These are phyloP conservation scores for Fraxinus dipetala DNA, from an alignment of 305 asterid species.

Conservation along the genomic window DNA sequence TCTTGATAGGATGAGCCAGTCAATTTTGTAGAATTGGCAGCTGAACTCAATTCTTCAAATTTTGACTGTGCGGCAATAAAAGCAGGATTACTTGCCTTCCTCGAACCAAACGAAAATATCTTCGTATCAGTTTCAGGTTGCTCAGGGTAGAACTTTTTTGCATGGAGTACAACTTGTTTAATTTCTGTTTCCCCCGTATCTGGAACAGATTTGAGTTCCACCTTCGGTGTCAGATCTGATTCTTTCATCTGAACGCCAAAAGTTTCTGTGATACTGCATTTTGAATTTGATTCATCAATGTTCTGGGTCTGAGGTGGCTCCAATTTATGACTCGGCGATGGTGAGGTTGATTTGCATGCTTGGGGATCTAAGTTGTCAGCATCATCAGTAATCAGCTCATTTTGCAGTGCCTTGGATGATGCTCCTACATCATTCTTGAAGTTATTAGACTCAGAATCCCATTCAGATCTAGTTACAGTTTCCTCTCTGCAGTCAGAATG, in stretches of 20 bases:
- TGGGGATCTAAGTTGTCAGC: slow-evolving; percentile 35
- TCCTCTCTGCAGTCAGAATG: slow-evolving; percentile 36
- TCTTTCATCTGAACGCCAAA: slow-evolving; percentile 33
- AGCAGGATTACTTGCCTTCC: slow-evolving; percentile 74
- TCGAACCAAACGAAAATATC: slow-evolving; percentile 37
- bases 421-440: slow-evolving; percentile 27
- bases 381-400: slow-evolving; percentile 39
- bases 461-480: slow-evolving; percentile 30
- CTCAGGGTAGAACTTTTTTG: slow-evolving; percentile 26
- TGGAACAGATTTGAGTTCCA: slow-evolving; percentile 32
- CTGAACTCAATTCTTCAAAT: slow-evolving; percentile 65
- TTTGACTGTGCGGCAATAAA: slow-evolving; percentile 86
- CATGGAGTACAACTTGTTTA: slow-evolving; percentile 31
- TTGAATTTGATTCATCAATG: slow-evolving; percentile 31
- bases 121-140: slow-evolving; percentile 49
- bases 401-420: slow-evolving; percentile 39
- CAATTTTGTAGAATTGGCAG: slow-evolving; percentile 39
- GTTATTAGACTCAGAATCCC: slow-evolving; percentile 34
- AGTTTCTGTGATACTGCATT: slow-evolving; percentile 29
- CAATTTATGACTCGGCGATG: slow-evolving; percentile 24
- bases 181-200: slow-evolving; percentile 32
- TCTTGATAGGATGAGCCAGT: slow-evolving; percentile 40
- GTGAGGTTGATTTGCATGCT: slow-evolving; percentile 27
- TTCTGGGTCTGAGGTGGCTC: slow-evolving; percentile 30
- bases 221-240: slow-evolving; percentile 28